A percentile compares a stretch with the other conserved stretches of the same genome.
These are phyloP conservation scores for Candida rishiriensis DNA, from an alignment of 805 yeast genomes.

Conservation along the genomic window DNA sequence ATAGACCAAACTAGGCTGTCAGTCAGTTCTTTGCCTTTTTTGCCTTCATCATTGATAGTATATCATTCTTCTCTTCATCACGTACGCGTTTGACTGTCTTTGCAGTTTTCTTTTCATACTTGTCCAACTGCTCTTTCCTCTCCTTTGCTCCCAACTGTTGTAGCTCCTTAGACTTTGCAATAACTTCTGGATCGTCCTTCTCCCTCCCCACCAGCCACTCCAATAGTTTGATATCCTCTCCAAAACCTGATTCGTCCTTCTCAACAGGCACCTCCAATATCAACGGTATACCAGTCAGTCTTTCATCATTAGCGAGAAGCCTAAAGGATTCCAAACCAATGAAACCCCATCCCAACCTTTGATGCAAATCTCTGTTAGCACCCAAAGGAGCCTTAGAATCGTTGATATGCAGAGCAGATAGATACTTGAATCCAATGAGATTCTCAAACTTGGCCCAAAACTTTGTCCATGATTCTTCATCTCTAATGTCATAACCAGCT, in stretches of 20 bases:
- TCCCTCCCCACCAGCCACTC: constrained; percentile 71
- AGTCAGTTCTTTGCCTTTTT: constrained; percentile 15
- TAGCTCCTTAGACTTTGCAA: constrained; percentile 44
- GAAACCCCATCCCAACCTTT: constrained; percentile 84
- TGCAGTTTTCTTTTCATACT: constrained; percentile 57
- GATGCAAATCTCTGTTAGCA: constrained; percentile 88
- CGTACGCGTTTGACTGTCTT: constrained; percentile 20
- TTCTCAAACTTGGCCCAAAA: constrained; percentile 79
- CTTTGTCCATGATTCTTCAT: constrained; percentile 47
- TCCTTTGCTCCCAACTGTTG: constrained; percentile 60
- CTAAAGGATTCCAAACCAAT: constrained; percentile 84
- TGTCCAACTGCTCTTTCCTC: constrained; percentile 62
- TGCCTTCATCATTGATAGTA: constrained; percentile 20
- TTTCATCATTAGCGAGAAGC: constrained; percentile 62
- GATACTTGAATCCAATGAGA: constrained; percentile 67
- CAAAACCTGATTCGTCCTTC: constrained; percentile 61
- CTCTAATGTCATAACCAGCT: constrained; percentile 88
- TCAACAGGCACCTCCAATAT: constrained; percentile 81
- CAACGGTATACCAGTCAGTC: constrained; percentile 66
- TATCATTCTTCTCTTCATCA: constrained; percentile 15
- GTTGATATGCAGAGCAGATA: constrained; percentile 81
- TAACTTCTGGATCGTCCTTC: constrained; percentile 51
- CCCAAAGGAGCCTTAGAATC: constrained; percentile 94
- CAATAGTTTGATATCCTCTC: constrained; percentile 75
- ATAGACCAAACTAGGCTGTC: too few relatives aligned